phyloP scores from a whole-genome alignment of 805 yeast species.

The Kazachstania viticola region DNA sequence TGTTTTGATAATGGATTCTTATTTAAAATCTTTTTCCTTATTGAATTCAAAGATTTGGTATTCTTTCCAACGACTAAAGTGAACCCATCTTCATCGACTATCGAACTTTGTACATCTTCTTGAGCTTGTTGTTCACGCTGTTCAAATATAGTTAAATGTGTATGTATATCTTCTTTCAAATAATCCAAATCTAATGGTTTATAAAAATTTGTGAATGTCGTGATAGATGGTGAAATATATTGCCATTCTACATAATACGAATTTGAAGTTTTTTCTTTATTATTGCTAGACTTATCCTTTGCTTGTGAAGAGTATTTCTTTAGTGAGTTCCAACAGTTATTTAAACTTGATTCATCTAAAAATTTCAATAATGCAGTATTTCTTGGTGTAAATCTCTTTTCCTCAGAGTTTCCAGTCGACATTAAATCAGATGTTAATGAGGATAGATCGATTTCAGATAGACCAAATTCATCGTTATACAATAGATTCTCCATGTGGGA shows the following conservation, averaged over 20 bases:
- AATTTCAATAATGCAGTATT: slow-evolving; percentile 65
- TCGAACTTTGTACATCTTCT: slow-evolving; percentile 41
- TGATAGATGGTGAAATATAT: slow-evolving; percentile 25
- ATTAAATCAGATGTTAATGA: slow-evolving; percentile 48
- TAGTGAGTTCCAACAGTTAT: slow-evolving; percentile 45
- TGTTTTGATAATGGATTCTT: slow-evolving; percentile 25
- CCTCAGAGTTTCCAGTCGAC: slow-evolving; percentile 24
- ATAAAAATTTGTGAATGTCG: slow-evolving; percentile 33
- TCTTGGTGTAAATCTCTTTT: slow-evolving; percentile 44
- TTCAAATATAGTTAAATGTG: slow-evolving; percentile 56
- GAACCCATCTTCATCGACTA: slow-evolving; percentile 90
- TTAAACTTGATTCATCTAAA: slow-evolving; percentile 53
- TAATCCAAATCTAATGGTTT: slow-evolving; percentile 36
- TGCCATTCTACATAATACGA: slow-evolving; percentile 30
- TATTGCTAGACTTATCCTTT: slow-evolving; percentile 30
- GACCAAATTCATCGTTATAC: slow-evolving; percentile 32
- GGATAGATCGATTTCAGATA: slow-evolving; percentile 41
- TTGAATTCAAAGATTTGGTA: slow-evolving; percentile 53
- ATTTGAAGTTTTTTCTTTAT: too few relatives aligned
- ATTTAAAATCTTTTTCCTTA: slow-evolving; percentile 24
- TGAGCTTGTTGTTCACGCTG: slow-evolving; percentile 52
- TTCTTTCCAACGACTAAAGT: slow-evolving; percentile 82
- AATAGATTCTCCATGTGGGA: slow-evolving; percentile 47
- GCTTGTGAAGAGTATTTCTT: slow-evolving; percentile 31
- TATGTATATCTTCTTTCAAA: slow-evolving; percentile 46